Evolutionary conservation across 1,284 basidiomycete genomes (phyloP).

Genomic region (Tilletia horrida): DNA sequence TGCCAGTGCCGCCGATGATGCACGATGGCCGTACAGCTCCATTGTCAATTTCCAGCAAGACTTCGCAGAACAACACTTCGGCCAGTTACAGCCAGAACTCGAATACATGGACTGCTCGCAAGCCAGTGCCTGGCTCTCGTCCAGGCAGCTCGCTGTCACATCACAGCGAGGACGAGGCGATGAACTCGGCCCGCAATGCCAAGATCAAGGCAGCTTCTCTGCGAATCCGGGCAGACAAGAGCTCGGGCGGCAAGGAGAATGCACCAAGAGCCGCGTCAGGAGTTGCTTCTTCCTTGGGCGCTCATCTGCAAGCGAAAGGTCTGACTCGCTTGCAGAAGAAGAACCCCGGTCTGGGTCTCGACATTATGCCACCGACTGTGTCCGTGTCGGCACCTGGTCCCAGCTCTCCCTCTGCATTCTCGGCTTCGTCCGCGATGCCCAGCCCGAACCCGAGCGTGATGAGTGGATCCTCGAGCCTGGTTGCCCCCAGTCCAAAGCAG

Average conservation of each 20-base stretch:
- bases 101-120: background rate
- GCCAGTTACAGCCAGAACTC: conserved; percentile 19
- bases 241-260: conserved; percentile 15
- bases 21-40: conserved; percentile 43
- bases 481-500: conserved; percentile 59
- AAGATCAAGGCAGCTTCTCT: conserved; percentile 13
- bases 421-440: conserved; percentile 20
- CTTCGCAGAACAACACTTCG: conserved; percentile 23
- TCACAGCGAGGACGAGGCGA: conserved; percentile 3
- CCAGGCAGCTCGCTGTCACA: conserved; percentile 4
- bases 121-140: background rate
- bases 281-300: background rate
- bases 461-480: conserved; percentile 19
- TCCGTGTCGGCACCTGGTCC: conserved; percentile 1
- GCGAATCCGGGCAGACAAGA: conserved; percentile 1
- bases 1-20: conserved; percentile 33
- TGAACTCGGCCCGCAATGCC: background rate
- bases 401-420: background rate
- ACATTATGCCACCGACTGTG: conserved; percentile 26
- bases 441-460: conserved; percentile 25
- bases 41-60: conserved; percentile 39
- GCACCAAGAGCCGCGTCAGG: background rate
- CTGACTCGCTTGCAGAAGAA: conserved; percentile 35
- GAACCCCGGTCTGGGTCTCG: conserved; percentile 43
- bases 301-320: conserved; percentile 12